A percentile compares a stretch with the other conserved stretches of the same genome.
These are phyloP conservation scores for Carex arenaria DNA, from an alignment of 202 grass and related monocot genomes.

Conservation along the genomic window DNA sequence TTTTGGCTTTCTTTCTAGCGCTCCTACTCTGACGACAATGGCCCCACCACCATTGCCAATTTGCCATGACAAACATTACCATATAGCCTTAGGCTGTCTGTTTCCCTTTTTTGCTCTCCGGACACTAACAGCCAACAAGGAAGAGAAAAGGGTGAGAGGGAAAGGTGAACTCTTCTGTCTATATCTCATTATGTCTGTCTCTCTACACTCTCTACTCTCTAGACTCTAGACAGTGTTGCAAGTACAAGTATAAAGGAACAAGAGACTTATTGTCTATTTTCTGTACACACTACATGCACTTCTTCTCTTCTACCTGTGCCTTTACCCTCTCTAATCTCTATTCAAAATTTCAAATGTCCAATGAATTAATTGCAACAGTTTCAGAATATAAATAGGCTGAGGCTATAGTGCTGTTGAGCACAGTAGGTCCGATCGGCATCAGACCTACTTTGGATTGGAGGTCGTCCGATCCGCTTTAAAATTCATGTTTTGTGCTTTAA, in stretches of 20 bases:
- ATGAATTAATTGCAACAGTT: too few relatives aligned
- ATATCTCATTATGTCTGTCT: conserved; percentile 19
- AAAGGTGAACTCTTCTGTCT: conserved; percentile 12
- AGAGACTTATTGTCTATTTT: conserved; percentile 19
- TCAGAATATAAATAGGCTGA: too few relatives aligned
- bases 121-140: conserved; percentile 23
- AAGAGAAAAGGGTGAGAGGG: conserved; percentile 18
- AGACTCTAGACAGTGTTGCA: conserved; percentile 11
- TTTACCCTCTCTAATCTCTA: too few relatives aligned
- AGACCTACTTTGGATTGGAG: too few relatives aligned
- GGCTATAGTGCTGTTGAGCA: too few relatives aligned
- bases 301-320: too few relatives aligned
- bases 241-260: conserved; percentile 27
- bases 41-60: conserved; percentile 1
- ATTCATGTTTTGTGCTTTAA: too few relatives aligned
- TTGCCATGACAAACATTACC: conserved; percentile 3
- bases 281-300: too few relatives aligned
- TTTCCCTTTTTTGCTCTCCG: not conserved
- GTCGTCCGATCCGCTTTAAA: too few relatives aligned
- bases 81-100: conserved; percentile 14
- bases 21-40: not conserved
- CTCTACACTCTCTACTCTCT: conserved; percentile 9
- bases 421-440: too few relatives aligned
- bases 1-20: conserved; percentile 9
- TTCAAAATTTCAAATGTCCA: too few relatives aligned